These are phyloP conservation scores for Oryza brachyantha DNA, from an alignment of 176 grass and related monocot species.

Conservation along the genomic window DNA sequence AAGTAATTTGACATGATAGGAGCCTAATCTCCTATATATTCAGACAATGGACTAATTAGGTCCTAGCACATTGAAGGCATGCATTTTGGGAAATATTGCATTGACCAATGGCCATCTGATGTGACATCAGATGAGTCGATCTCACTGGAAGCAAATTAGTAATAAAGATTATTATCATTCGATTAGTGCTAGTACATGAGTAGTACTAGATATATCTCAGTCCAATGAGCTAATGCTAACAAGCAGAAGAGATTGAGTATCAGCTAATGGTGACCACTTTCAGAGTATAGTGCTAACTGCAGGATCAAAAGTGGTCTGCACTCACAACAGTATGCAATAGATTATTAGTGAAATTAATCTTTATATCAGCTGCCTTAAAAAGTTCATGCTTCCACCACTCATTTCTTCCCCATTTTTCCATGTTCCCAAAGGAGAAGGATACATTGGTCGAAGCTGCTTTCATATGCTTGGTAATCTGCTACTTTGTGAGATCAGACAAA, in stretches of 20 bases:
- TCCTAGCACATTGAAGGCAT: neutral
- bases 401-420: slow-evolving; percentile 19
- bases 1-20: neutral
- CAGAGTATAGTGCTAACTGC: neutral
- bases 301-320: slow-evolving; percentile 16
- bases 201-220: neutral
- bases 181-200: neutral
- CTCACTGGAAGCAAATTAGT: neutral
- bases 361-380: neutral
- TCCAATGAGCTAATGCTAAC: no score
- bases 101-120: neutral
- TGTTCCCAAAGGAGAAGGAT: slow-evolving; percentile 4
- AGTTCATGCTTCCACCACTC: neutral
- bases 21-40: neutral
- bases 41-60: neutral
- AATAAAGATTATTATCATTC: neutral
- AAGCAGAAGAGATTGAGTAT: neutral
- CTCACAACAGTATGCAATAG: slow-evolving; percentile 4
- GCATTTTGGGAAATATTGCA: neutral
- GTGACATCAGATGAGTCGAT: neutral
- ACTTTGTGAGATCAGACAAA: neutral
- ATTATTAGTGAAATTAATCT: neutral
- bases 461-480: neutral
- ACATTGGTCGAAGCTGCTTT: slow-evolving; percentile 17
- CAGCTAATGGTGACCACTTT: neutral